A percentile compares a stretch with the other conserved stretches of the same genome.
These are phyloP conservation scores for Azolla pinnata DNA, from an alignment of 75 land plant species.

Conservation along the genomic window DNA sequence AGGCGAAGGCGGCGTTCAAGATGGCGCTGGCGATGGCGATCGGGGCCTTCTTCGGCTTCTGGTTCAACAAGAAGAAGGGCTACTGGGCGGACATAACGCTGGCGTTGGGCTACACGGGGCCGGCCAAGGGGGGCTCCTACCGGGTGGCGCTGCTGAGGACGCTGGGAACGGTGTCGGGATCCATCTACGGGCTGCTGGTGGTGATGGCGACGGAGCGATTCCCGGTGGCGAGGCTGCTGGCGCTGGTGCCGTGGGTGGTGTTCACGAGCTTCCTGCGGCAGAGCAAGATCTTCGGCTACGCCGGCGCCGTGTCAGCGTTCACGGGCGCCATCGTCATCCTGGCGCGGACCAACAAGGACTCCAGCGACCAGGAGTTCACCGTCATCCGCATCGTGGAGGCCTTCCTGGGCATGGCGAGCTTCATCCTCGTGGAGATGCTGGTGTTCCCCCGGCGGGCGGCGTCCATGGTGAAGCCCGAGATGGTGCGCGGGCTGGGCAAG, in stretches of 20 bases:
- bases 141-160: constrained; percentile 2
- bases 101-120: constrained; percentile 7
- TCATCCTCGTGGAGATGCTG: constrained; percentile 42
- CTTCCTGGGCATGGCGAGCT: constrained; percentile 46
- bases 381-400: constrained; percentile 54
- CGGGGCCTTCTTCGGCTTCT: constrained; percentile 3
- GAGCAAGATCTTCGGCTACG: constrained; percentile 52
- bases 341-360: constrained; percentile 36
- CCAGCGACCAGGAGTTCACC: constrained; percentile 36
- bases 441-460: constrained; percentile 53
- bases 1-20: constrained; percentile 6
- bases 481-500: constrained; percentile 16
- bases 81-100: constrained; percentile 9
- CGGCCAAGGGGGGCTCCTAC: constrained; percentile 9
- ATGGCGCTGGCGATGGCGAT: constrained; percentile 13
- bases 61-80: constrained; percentile 2
- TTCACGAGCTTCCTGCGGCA: constrained; percentile 46
- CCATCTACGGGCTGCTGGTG: constrained; percentile 12
- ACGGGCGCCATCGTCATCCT: constrained; percentile 51
- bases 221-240: neutral
- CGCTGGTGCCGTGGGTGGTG: constrained; percentile 59
- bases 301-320: constrained; percentile 48
- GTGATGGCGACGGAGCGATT: neutral
- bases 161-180: constrained; percentile 9
- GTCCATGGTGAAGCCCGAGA: constrained; percentile 32